These are phyloP conservation scores for Areca catechu DNA, from an alignment of 176 grass and related monocot genomes.

Conservation along the genomic window DNA sequence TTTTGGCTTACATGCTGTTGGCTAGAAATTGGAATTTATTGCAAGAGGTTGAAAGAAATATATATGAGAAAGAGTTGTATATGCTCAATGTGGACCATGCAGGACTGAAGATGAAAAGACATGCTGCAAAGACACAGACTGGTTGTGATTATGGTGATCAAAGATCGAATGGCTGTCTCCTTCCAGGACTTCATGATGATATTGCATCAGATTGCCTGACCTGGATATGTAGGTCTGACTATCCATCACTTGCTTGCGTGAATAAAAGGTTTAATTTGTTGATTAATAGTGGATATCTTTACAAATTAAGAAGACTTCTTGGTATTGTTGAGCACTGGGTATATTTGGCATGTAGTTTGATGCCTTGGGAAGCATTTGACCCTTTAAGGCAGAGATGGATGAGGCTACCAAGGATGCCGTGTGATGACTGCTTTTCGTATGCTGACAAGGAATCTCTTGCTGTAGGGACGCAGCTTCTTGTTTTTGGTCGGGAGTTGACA, in stretches of 20 bases:
- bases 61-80: conserved; percentile 21
- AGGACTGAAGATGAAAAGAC: conserved; percentile 39
- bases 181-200: conserved; percentile 78
- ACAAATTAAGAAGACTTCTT: conserved; percentile 60
- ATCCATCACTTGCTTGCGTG: conserved; percentile 59
- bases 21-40: conserved; percentile 46
- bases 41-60: conserved; percentile 18
- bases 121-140: conserved; percentile 25
- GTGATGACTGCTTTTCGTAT: conserved; percentile 78
- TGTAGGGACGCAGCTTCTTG: conserved; percentile 77
- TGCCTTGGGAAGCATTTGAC: conserved; percentile 91
- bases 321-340: conserved; percentile 77
- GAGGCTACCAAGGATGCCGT: conserved; percentile 76
- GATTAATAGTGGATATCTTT: conserved; percentile 72
- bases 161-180: conserved; percentile 58
- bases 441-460: conserved; percentile 92
- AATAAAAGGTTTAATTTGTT: conserved; percentile 74
- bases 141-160: conserved; percentile 29
- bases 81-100: conserved; percentile 22
- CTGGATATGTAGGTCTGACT: conserved; percentile 67
- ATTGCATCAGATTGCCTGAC: conserved; percentile 68
- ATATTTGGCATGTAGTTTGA: conserved; percentile 70
- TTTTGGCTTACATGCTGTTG: conserved; percentile 49
- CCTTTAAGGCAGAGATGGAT: conserved; percentile 67
- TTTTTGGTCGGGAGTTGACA: conserved; percentile 71